Evolutionary conservation across 2,329 filamentous ascomycete species (phyloP), one percentile per base, ranked within the genome.

Genomic region (Apiospora sp.): DNA sequence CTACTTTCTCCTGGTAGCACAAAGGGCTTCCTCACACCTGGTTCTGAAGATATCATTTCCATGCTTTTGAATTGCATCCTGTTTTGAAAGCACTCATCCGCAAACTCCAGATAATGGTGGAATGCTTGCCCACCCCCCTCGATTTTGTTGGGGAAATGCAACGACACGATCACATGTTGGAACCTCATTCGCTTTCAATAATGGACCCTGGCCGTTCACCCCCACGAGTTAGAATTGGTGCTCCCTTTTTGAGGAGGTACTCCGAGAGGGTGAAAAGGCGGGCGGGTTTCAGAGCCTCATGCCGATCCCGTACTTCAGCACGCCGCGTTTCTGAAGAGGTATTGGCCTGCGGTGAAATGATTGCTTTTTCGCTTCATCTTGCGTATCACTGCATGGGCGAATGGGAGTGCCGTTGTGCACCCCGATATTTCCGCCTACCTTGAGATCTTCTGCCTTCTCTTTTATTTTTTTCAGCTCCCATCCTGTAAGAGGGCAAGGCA

Each of bases 181-280:
- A 41, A 37, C 34, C 41, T 41, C 34, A 64, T 64, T 64, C 34
- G 58, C 58, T 41, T 34, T 58, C 24, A 37, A 64, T 49, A 64
- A 64, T n/a, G 34, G 34, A 64, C 34, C 58, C 58, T 64, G 58
- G 58, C 58, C 12, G n/a, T 64, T 64, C 22, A 64, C 58, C 58
- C 58, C 58, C 58, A 64, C 58, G 58, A 41, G 34, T 22, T 41
- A 49, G 58, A n/a, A 41, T 64, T 24, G 58, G 34, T 64, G 34
- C 34, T 41, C 58, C 58, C 58, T 64, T 34, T 64, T 41, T 64
- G 54, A 61, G 54, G 54, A 61, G 54, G 54, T 61, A 61, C 54
- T 61, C 54, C 54, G 54, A 61, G 27, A 58, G 51, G 27, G 51
- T 3, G 27, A 61, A 61, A 64, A 24, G 58, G 19, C 22, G 58